Evolutionary conservation across 306 rosid genomes (phyloP).

Genomic region (Dicorynia guianensis): DNA sequence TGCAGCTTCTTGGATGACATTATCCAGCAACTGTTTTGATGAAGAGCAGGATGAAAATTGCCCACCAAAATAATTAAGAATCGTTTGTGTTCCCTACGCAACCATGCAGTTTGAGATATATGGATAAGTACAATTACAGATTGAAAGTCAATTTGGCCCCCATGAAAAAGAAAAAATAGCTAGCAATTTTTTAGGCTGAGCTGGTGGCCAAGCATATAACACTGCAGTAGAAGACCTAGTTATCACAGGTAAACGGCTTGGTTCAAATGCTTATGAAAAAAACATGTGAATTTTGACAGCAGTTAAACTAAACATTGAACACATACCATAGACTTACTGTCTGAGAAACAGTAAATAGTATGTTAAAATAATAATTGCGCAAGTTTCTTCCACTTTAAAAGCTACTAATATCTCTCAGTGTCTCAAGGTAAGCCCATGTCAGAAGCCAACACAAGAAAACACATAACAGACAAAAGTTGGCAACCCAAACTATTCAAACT

Average conservation of each 20-base stretch:
- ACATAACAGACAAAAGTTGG: constrained; percentile 29
- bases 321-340: constrained; percentile 19
- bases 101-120: constrained; percentile 36
- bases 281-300: background rate
- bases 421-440: constrained; percentile 27
- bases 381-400: constrained; percentile 35
- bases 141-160: constrained; percentile 30
- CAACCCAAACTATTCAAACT: constrained; percentile 50
- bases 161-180: constrained; percentile 1
- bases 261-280: background rate
- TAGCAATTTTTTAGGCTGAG: constrained; percentile 24
- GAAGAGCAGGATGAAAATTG: constrained; percentile 48
- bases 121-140: constrained; percentile 7
- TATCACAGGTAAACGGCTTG: background rate
- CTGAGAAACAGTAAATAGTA: constrained; percentile 3
- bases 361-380: constrained; percentile 17
- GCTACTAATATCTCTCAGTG: constrained; percentile 5
- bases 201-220: constrained; percentile 12
- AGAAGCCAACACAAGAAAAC: constrained; percentile 31
- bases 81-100: constrained; percentile 81
- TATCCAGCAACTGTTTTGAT: constrained; percentile 51
- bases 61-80: constrained; percentile 79
- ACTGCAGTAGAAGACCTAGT: background rate
- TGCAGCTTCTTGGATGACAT: constrained; percentile 54
- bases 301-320: constrained; percentile 26